Evolutionary conservation across 139 green algal genomes (phyloP), one percentile per base, ranked within the genome.

Genomic region (Chlamydomonas incerta): DNA sequence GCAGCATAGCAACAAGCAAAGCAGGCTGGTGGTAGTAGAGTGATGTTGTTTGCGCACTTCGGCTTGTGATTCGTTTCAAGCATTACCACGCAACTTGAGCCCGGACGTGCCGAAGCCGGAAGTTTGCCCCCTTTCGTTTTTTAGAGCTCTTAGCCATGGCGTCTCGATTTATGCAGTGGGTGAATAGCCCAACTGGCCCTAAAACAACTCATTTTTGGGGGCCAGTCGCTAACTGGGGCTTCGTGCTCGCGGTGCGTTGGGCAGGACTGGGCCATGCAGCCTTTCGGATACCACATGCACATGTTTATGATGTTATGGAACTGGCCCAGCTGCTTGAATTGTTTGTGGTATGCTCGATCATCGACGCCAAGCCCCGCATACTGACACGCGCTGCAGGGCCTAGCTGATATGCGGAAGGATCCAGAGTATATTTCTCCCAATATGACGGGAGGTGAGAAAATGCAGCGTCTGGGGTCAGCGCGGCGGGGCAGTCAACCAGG

Each of bases 151-250:
- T n/a, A n/a, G n/a, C n/a, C n/a, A 67, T 88, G 34, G 69, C 85
- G 4, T 28, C 35, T 0, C 50, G 47, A 18, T 50, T 89, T 0
- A 41, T 80, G 5, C 33, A 63, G 37, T 90, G 82, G n/a, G 80
- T 74, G 73, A 88, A 88, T 47, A 83, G 65, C 13, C 68, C 87
- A 17, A 90, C 87, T 21, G 87, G 87, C 4, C 87, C 87, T 0
- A 88, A 88, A 79, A 97, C 95, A 3, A 97, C 95, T 46, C 80
- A 85, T 34, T 97, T 97, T 77, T 97, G 95, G 95, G 95, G 94
- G 21, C 83, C 83, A 29, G 91, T 97, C 13, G 93, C 93, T 11
- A 97, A 97, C 90, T 97, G 95, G 95, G 95, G 95, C 26, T 97
- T 97, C 37, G 95, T 97, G 15, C 46, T 95, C 31, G 94, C 94